phyloP scores from a whole-genome alignment of 108 stramenopile genomes.

The Chaetoceros muelleri region DNA sequence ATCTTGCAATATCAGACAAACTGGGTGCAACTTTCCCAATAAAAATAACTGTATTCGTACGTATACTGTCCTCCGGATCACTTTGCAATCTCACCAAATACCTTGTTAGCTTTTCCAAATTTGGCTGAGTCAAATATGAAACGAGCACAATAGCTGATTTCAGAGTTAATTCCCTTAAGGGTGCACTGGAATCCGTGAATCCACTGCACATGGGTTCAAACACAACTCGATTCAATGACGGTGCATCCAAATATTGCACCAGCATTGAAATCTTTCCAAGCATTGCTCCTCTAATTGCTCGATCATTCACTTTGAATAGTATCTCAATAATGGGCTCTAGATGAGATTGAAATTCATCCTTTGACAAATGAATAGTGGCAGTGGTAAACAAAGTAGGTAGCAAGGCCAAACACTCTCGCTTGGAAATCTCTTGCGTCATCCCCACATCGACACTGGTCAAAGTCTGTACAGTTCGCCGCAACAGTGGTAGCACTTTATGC shows the following conservation, averaged over 20 bases:
- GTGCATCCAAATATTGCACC: conserved; percentile 45
- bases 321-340: conserved; percentile 49
- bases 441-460: conserved; percentile 46
- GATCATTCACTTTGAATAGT: conserved; percentile 73
- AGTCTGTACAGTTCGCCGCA: conserved; percentile 31
- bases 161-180: conserved; percentile 78
- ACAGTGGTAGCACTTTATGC: conserved; percentile 65
- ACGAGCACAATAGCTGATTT: conserved; percentile 68
- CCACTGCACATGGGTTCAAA: conserved; percentile 86
- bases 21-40: conserved; percentile 67
- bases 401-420: conserved; percentile 57
- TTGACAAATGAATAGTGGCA: conserved; percentile 44
- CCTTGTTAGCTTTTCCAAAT: conserved; percentile 76
- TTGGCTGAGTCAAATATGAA: conserved; percentile 49
- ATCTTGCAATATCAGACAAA: conserved; percentile 45
- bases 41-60: conserved; percentile 84
- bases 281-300: conserved; percentile 71
- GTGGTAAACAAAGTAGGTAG: conserved; percentile 59
- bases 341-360: conserved; percentile 33
- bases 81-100: conserved; percentile 75
- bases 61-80: conserved; percentile 64
- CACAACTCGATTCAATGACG: conserved; percentile 51
- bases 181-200: conserved; percentile 66
- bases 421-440: conserved; percentile 66
- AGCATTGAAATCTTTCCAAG: conserved; percentile 51